Percentiles rank a stretch among this genome's conserved stretches.
Conservation (phyloP, 2,329 filamentous ascomycete genomes). For the Ceratocystis lukuohia region DNA sequence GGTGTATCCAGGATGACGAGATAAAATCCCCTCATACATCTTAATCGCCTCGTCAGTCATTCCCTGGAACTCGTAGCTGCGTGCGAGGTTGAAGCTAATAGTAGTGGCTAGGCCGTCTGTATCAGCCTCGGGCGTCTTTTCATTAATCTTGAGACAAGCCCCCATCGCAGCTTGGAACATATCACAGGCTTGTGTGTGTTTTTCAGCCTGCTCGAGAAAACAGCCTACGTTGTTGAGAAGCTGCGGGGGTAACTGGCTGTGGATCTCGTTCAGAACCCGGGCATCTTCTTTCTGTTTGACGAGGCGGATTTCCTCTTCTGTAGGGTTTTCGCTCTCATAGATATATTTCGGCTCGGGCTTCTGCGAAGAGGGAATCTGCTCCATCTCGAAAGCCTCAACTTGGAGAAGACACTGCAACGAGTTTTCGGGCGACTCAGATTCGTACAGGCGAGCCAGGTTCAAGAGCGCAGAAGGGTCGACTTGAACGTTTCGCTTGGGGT, state of each 20-base stretch:
- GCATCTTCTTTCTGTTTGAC: constrained; percentile 36
- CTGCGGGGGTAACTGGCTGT: constrained; percentile 73
- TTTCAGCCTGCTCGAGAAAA: constrained; percentile 82
- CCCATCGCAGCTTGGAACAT: constrained; percentile 86
- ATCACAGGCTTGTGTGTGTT: constrained; percentile 63
- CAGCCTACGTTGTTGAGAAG: constrained; percentile 95
- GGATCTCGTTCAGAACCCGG: constrained; percentile 46
- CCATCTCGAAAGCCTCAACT: constrained; percentile 79
- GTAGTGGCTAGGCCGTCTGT: constrained; percentile 87
- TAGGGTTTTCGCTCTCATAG: not conserved
- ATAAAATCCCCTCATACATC: constrained; percentile 74
- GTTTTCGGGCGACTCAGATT: constrained; percentile 72
- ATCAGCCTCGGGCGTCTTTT: constrained; percentile 57
- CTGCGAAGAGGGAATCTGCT: constrained; percentile 49
- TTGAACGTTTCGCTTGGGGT: constrained; percentile 68
- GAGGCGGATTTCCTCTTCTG: constrained; percentile 5
- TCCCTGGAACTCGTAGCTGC: constrained; percentile 79
- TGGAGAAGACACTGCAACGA: constrained; percentile 83
- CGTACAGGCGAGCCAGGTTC: constrained; percentile 84
- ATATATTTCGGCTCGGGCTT: constrained; percentile 27
- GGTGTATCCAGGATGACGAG: constrained; percentile 79
- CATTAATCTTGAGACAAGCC: constrained; percentile 66
- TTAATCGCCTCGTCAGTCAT: constrained; percentile 71
- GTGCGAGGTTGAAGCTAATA: constrained; percentile 90
- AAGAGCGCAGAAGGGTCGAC: constrained; percentile 80